Percentiles rank a stretch among this genome's conserved stretches.
Evolutionary conservation across 495 filamentous ascomycete genomes (phyloP).

Genomic region (Penicillium argentinense): DNA sequence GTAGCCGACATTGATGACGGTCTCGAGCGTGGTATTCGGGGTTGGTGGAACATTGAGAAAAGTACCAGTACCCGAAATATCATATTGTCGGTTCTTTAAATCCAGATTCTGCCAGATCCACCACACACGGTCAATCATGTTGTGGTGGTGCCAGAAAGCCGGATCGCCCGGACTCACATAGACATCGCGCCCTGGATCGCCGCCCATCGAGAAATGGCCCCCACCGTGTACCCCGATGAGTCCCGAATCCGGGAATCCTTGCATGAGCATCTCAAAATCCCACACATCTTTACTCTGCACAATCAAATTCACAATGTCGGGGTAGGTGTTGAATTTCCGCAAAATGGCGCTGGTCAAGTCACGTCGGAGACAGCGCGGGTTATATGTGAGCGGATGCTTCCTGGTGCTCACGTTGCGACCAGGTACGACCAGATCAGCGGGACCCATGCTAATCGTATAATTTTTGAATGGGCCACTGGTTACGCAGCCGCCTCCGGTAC

Average conservation of each 20-base stretch:
- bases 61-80: slow-evolving; percentile 55
- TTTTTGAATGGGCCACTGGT: slow-evolving; percentile 57
- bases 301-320: slow-evolving; percentile 47
- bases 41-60: slow-evolving; percentile 53
- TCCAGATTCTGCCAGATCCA: slow-evolving; percentile 71
- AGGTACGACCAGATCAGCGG: slow-evolving; percentile 36
- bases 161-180: slow-evolving; percentile 64
- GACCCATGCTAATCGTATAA: slow-evolving; percentile 52
- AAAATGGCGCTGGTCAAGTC: slow-evolving; percentile 56
- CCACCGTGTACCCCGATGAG: slow-evolving; percentile 59
- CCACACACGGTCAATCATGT: slow-evolving; percentile 66
- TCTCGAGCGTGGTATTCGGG: slow-evolving; percentile 48
- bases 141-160: slow-evolving; percentile 69
- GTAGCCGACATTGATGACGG: slow-evolving; percentile 42
- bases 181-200: slow-evolving; percentile 59
- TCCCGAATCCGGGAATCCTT: slow-evolving; percentile 49
- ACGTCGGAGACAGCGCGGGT: slow-evolving; percentile 65
- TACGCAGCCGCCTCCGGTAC: slow-evolving; percentile 66
- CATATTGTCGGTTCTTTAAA: slow-evolving; percentile 39
- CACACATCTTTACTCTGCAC: slow-evolving; percentile 42
- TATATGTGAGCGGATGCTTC: slow-evolving; percentile 40
- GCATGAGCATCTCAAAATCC: slow-evolving; percentile 52
- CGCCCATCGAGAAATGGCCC: slow-evolving; percentile 65
- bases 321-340: slow-evolving; percentile 50
- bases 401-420: slow-evolving; percentile 17